phyloP scores from a whole-genome alignment of 2,329 filamentous ascomycete genomes.

The Chrysoporthe puriensis region DNA sequence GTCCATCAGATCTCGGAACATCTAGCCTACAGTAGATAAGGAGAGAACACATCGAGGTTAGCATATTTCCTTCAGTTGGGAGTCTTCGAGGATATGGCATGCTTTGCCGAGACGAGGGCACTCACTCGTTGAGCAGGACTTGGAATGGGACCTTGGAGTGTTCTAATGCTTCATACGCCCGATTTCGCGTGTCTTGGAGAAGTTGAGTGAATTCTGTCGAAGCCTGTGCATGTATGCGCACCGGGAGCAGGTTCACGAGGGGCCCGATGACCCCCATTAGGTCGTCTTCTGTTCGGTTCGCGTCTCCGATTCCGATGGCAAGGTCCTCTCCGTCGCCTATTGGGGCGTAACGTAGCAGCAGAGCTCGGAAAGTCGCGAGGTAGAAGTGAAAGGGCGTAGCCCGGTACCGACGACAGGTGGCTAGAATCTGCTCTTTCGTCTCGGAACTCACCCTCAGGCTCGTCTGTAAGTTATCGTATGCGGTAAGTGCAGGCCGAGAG shows the following conservation, averaged over 20 bases:
- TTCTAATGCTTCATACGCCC: no score
- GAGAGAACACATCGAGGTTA: no score
- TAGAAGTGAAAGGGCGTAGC: constrained; percentile 49
- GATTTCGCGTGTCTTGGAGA: no score
- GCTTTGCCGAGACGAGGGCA: no score
- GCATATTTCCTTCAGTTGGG: no score
- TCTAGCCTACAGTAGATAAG: no score
- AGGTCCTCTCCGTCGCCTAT: constrained; percentile 39
- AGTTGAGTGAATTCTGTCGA: no score
- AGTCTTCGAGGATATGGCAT: no score
- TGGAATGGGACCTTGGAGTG: no score
- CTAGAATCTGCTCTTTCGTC: background rate
- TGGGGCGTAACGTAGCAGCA: constrained; percentile 40
- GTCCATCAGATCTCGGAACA: no score
- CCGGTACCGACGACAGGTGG: background rate
- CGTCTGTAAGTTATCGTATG: background rate
- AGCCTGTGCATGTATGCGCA: background rate
- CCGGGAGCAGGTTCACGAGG: background rate
- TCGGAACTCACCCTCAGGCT: background rate
- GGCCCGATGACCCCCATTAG: background rate
- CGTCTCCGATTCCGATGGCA: constrained; percentile 42
- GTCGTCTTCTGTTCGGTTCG: background rate
- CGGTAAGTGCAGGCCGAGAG: background rate
- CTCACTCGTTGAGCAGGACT: no score
- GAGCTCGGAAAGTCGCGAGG: constrained; percentile 43